Conservation (phyloP, 2,329 filamentous ascomycete species). For the Periglandula ipomoeae region DNA sequence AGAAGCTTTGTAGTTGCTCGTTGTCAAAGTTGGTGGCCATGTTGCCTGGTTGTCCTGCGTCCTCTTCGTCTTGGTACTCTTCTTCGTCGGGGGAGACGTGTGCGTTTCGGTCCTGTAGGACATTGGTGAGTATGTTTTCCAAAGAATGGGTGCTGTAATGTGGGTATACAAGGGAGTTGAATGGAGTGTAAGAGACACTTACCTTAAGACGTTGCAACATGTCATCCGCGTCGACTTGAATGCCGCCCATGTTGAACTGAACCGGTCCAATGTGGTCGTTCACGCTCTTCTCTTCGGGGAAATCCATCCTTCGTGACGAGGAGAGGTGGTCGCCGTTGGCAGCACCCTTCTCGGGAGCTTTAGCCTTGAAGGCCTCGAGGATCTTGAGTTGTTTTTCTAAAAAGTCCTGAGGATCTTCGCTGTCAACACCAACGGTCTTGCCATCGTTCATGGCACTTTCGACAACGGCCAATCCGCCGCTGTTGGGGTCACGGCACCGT, state of each 20-base stretch:
- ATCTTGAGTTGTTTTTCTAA: conserved; percentile 64
- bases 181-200: neutral
- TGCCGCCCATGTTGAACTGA: conserved; percentile 97
- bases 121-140: too few species aligned
- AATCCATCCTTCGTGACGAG: conserved; percentile 19
- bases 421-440: conserved; percentile 24
- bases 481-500: conserved; percentile 66
- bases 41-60: conserved; percentile 26
- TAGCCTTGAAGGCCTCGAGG: conserved; percentile 56
- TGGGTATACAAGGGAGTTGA: too few species aligned
- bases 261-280: conserved; percentile 87
- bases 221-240: conserved; percentile 90
- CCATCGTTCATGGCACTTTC: conserved; percentile 30
- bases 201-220: conserved; percentile 84
- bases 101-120: conserved; percentile 44
- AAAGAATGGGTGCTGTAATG: too few species aligned
- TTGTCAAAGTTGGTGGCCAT: conserved; percentile 39
- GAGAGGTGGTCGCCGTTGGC: conserved; percentile 15
- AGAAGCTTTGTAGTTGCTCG: conserved; percentile 51
- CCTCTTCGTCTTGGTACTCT: conserved; percentile 21
- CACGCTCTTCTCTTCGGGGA: conserved; percentile 36
- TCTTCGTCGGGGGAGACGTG: conserved; percentile 36
- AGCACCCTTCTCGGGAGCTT: conserved; percentile 36
- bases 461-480: conserved; percentile 40
- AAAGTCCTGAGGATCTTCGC: conserved; percentile 66